Evolutionary conservation across 2,329 filamentous ascomycete genomes (phyloP).

Genomic region (Teratosphaeria pseudoeucalypti): DNA sequence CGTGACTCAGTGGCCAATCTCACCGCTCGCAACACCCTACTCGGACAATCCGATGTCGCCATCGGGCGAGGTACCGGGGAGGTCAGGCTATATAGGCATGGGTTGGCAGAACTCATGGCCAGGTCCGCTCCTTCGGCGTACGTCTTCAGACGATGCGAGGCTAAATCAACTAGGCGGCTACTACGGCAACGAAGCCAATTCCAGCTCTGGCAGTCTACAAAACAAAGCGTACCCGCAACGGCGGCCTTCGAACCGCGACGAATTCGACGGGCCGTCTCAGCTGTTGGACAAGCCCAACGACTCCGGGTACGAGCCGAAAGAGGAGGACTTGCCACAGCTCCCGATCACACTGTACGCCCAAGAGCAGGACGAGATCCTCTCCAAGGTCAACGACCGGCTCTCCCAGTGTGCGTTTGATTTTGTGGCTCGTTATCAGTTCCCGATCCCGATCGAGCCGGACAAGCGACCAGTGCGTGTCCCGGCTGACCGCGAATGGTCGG

Average conservation of each 20-base stretch:
- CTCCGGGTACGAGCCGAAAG: slow-evolving; percentile 63
- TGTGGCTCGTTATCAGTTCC: slow-evolving; percentile 83
- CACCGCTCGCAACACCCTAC: slow-evolving; percentile 16
- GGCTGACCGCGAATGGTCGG: slow-evolving; percentile 77
- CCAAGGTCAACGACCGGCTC: slow-evolving; percentile 71
- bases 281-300: slow-evolving; percentile 63
- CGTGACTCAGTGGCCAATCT: slow-evolving; percentile 19
- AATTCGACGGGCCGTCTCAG: slow-evolving; percentile 81
- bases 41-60: slow-evolving; percentile 16
- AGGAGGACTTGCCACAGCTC: slow-evolving; percentile 69
- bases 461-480: slow-evolving; percentile 67
- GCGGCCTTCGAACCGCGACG: slow-evolving; percentile 70
- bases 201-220: slow-evolving; percentile 11
- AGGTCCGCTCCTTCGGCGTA: slow-evolving; percentile 17
- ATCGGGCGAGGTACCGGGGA: slow-evolving; percentile 12
- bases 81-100: slow-evolving; percentile 15
- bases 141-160: slow-evolving; percentile 20
- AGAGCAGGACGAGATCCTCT: slow-evolving; percentile 74
- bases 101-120: slow-evolving; percentile 17
- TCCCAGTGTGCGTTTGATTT: slow-evolving; percentile 84
- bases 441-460: slow-evolving; percentile 71
- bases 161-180: slow-evolving; percentile 13
- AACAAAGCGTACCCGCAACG: slow-evolving; percentile 41
- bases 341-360: slow-evolving; percentile 73
- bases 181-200: slow-evolving; percentile 15